Evolutionary conservation across 805 yeast genomes (phyloP), one percentile per base, ranked within the genome.

Genomic region (Ogataea dorogensis): DNA sequence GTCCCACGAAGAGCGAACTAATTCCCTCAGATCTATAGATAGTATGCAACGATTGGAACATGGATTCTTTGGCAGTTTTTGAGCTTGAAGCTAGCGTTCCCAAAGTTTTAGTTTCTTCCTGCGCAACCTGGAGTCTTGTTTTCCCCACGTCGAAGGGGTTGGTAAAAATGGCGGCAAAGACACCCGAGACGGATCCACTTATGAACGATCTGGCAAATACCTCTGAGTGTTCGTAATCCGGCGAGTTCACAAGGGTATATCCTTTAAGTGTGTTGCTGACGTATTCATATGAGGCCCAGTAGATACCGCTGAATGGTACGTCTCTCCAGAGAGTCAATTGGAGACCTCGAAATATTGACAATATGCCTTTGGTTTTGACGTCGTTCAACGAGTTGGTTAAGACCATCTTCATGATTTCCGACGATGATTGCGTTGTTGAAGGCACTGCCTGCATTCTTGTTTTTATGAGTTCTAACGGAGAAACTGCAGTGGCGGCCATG

Each of bases 61-160:
- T 86, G n/a, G 77, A 60, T 25, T 73, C 68, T 39, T 65, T 60
- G 10, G 17, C 19, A 32, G 31, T 38, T 28, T 22, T 28, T 18
- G 36, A 34, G 16, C 37, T 40, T 3, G 31, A 31, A 24, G 24
- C 31, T 31, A 26, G 36, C 23, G 17, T 47, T 17, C 19, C 51
- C 49, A 33, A 40, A 3, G 13, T 29, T 7, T 36, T 17, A 8
- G 33, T 46, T 24, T 50, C 62, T 44, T 58, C 72, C 47, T 63
- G 58, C n/a, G 73, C 64, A 4, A 86, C 72, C 60, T 93, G 98
- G 42, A 86, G 66, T 51, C 98, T 70, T 5, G 98, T 93, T 54
- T 93, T 93, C 4, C 97, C 98, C 7, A 93, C 98, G 58, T 93
- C 98, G 52, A 93, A 93, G 1, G 98, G 98, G 39, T 94, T 88